These are phyloP conservation scores for Boletus sp. DNA, from an alignment of 1,284 basidiomycete species.

Conservation along the genomic window DNA sequence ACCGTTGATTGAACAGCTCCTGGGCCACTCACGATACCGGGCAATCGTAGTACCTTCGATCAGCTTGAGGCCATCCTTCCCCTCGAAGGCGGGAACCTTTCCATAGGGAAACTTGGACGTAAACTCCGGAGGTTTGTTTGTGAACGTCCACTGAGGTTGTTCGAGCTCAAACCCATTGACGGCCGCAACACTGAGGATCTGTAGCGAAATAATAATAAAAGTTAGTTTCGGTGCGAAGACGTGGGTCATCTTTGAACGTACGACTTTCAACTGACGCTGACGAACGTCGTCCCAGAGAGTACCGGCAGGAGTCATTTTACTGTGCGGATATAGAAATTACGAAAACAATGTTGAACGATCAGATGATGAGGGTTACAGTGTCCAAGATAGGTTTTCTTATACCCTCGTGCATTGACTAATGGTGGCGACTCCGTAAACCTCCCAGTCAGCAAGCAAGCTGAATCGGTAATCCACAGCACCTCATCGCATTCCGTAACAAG, in stretches of 20 bases:
- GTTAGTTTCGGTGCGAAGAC: background rate
- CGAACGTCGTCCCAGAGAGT: slow-evolving; percentile 23
- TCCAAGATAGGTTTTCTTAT: background rate
- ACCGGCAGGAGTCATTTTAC: slow-evolving; percentile 20
- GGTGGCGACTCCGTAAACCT: background rate
- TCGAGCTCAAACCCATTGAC: slow-evolving; percentile 19
- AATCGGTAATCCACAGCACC: background rate
- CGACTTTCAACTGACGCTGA: slow-evolving; percentile 30
- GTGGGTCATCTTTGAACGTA: slow-evolving; percentile 6
- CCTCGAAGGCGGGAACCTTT: slow-evolving; percentile 55
- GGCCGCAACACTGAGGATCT: slow-evolving; percentile 27
- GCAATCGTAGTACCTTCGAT: slow-evolving; percentile 58
- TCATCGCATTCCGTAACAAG: no score
- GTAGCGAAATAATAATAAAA: background rate
- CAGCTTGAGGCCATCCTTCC: slow-evolving; percentile 49
- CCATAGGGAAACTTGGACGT: slow-evolving; percentile 45
- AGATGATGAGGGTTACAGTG: background rate
- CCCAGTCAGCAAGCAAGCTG: slow-evolving; percentile 1
- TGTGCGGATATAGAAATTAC: background rate
- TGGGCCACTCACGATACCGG: slow-evolving; percentile 50
- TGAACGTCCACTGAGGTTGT: slow-evolving; percentile 10
- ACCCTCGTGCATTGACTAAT: background rate
- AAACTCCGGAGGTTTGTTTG: slow-evolving; percentile 43
- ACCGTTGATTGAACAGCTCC: no score
- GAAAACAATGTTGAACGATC: background rate